Evolutionary conservation across 208 protist species (phyloP), one percentile per base, ranked within the genome.

Genomic region (Jaenimonas drosophilae): DNA sequence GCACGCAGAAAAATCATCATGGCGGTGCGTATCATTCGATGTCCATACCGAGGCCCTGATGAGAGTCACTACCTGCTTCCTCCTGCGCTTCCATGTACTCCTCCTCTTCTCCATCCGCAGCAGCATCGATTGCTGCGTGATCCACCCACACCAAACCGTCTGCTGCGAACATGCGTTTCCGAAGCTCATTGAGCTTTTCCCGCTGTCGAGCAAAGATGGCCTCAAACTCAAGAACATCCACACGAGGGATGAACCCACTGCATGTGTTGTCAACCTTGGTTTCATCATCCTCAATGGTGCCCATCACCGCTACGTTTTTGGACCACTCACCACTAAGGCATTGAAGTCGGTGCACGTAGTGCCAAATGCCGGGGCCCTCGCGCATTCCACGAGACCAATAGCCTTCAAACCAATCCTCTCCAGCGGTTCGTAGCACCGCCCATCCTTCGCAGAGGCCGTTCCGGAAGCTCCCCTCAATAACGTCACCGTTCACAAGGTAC

Each of bases 351-450:
- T 58, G 25, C 17, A 82, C 74, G 48, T 89, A 91, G 64, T 90
- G 85, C 70, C 72, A 95, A 42, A 87, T 54, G 20, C 87, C 87
- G 6, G 79, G 78, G 4, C 87, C 87, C 61, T 95, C 87, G 14
- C 81, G 80, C 51, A 89, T 60, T 17, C 83, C 81, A 25, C 61
- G 27, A 14, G 43, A 50, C 84, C 87, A 95, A 57, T 85, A 79
- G 4, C 87, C 87, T 49, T 92, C 83, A 52, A 86, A 95, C 76
- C 87, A 88, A 47, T 95, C 78, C 4, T 81, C 83, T 44, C 65
- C 70, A 9, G 49, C 49, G 36, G 54, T 42, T 31, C 58, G 60
- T 43, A 91, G 65, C n/a, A 86, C 58, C 28, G 82, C 87, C 61
- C 83, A 85, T 5, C 87, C 87, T 45, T 91, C 69, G 29, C 60